Evolutionary conservation across 2,329 filamentous ascomycete genomes (phyloP).

Genomic region (Claviceps sp.): DNA sequence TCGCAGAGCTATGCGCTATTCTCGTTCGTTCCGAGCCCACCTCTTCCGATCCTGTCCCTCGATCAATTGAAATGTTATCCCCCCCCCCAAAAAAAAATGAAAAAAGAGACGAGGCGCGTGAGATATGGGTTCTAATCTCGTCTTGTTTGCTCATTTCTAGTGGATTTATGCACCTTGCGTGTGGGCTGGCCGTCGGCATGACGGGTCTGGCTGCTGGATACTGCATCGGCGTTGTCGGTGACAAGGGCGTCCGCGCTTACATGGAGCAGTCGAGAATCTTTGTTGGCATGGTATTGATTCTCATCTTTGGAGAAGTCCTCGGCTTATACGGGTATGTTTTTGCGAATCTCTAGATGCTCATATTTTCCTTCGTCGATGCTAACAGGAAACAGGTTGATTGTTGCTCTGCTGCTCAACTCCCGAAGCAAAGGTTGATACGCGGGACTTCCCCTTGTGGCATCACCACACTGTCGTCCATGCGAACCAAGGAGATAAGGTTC

Average conservation of each 20-base stretch:
- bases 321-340: constrained; percentile 79
- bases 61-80: too few relatives aligned
- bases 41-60: background rate
- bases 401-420: constrained; percentile 85
- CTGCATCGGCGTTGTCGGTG: constrained; percentile 89
- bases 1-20: constrained; percentile 66
- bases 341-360: background rate
- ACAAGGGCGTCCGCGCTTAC: constrained; percentile 84
- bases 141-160: constrained; percentile 23
- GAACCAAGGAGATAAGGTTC: background rate
- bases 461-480: background rate
- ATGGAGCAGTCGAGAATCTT: constrained; percentile 95
- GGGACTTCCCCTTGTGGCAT: background rate
- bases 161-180: constrained; percentile 87
- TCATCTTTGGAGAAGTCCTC: constrained; percentile 96
- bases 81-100: background rate
- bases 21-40: constrained; percentile 38
- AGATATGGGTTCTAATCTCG: constrained; percentile 1
- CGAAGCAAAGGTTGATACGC: constrained; percentile 50
- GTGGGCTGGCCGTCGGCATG: constrained; percentile 80
- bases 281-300: constrained; percentile 94
- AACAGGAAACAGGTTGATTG: constrained; percentile 54
- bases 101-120: background rate
- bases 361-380: background rate
- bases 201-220: constrained; percentile 91